Conservation (phyloP, 345 rosid species). For the Eucalyptus marginata region DNA sequence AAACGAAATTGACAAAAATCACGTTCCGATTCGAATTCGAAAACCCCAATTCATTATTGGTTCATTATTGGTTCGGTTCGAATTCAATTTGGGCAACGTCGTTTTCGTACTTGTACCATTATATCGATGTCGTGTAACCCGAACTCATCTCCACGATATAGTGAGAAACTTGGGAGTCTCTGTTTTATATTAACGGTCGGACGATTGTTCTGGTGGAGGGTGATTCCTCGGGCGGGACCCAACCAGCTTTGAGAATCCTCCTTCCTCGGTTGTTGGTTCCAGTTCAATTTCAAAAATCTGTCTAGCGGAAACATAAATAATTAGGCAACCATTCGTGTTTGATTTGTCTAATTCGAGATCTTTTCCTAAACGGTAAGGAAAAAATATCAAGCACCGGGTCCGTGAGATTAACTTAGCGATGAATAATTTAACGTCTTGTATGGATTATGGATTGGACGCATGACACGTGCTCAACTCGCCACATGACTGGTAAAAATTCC, state of each 20-base stretch:
- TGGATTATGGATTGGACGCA: too few species aligned
- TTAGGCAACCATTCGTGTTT: neutral
- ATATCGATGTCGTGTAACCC: neutral
- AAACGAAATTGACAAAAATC: neutral
- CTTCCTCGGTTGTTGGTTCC: neutral
- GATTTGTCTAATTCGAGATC: neutral
- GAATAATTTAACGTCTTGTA: neutral
- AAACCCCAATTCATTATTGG: neutral
- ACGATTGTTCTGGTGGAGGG: neutral
- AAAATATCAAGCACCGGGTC: neutral
- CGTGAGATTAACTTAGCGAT: neutral
- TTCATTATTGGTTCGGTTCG: neutral
- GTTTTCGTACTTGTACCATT: neutral
- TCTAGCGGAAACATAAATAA: neutral
- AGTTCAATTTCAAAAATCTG: neutral
- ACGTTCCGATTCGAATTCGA: fast-evolving
- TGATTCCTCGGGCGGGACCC: neutral
- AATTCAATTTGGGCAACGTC: neutral
- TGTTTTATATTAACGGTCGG: neutral
- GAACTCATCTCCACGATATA: too few species aligned
- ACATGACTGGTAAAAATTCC: too few species aligned
- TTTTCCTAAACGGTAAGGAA: neutral
- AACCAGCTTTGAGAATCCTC: neutral
- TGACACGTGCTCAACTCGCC: neutral
- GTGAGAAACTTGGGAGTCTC: neutral